Conservation (phyloP, 2,329 filamentous ascomycete genomes). For the Immersiporthe knoxdaviesiana region DNA sequence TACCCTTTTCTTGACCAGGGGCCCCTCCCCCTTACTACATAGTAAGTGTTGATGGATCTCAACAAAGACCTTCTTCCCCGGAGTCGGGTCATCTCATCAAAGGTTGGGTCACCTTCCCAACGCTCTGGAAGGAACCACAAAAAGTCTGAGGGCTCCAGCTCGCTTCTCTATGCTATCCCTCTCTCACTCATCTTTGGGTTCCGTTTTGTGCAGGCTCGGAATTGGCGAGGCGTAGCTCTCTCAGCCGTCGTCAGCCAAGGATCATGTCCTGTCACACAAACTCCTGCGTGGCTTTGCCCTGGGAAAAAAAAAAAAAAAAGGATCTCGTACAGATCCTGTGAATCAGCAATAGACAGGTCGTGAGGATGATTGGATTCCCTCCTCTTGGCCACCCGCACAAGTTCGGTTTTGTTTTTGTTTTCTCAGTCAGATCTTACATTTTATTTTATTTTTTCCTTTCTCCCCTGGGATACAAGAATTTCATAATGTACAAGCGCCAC, state of each 20-base stretch:
- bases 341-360: background rate
- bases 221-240: background rate
- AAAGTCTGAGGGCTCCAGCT: background rate
- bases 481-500: constrained; percentile 30
- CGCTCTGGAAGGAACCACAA: constrained; percentile 10
- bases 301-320: constrained; percentile 5
- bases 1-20: background rate
- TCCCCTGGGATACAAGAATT: constrained; percentile 11
- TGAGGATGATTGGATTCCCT: background rate
- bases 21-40: background rate
- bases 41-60: constrained; percentile 7
- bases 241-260: background rate
- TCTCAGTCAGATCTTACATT: constrained; percentile 24
- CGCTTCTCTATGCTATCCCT: too few relatives aligned
- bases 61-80: constrained; percentile 13
- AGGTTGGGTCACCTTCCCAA: constrained; percentile 15
- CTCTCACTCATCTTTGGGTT: too few relatives aligned
- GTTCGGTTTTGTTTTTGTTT: background rate
- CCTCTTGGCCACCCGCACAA: background rate
- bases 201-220: background rate
- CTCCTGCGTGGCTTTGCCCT: too few relatives aligned
- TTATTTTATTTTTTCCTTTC: constrained; percentile 10
- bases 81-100: constrained; percentile 8
- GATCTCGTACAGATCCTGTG: background rate
- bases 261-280: background rate